Conservation (phyloP, 306 rosid genomes). For the Trifolium fragiferum region DNA sequence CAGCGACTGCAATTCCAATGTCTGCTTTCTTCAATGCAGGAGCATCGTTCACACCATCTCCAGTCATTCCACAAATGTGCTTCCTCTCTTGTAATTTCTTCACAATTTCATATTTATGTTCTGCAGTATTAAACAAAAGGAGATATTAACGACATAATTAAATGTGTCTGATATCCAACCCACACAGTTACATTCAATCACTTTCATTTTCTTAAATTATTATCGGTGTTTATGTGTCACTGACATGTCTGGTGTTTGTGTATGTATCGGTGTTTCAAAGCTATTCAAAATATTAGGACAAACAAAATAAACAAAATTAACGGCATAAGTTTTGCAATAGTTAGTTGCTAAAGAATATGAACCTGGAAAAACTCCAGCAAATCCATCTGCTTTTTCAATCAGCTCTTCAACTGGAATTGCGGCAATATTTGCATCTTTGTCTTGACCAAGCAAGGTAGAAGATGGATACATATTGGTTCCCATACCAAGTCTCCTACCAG, state of each 20-base stretch:
- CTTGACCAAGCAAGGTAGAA: conserved; percentile 86
- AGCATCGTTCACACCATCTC: conserved; percentile 99
- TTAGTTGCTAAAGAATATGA: conserved; percentile 25
- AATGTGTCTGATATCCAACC: background rate
- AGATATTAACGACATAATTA: conserved; percentile 9
- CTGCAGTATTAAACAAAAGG: conserved; percentile 41
- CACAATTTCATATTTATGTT: conserved; percentile 96
- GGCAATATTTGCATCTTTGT: conserved; percentile 86
- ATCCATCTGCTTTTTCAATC: conserved; percentile 96
- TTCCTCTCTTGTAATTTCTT: conserved; percentile 95
- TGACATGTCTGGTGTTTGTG: background rate
- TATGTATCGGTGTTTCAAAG: background rate
- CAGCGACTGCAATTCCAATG: conserved; percentile 98
- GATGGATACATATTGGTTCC: conserved; percentile 99
- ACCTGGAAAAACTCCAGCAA: conserved; percentile 99
- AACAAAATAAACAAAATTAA: background rate
- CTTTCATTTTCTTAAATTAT: background rate
- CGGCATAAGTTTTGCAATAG: background rate
- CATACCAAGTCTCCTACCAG: conserved; percentile 98
- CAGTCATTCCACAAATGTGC: conserved; percentile 99
- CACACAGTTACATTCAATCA: background rate
- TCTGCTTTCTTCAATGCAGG: conserved; percentile 98
- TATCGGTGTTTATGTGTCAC: background rate
- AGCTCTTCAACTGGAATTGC: conserved; percentile 89
- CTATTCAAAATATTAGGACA: background rate